Base-by-base conservation (phyloP, 352 stramenopile genomes). In the Globisporangium yorkense region DNA sequence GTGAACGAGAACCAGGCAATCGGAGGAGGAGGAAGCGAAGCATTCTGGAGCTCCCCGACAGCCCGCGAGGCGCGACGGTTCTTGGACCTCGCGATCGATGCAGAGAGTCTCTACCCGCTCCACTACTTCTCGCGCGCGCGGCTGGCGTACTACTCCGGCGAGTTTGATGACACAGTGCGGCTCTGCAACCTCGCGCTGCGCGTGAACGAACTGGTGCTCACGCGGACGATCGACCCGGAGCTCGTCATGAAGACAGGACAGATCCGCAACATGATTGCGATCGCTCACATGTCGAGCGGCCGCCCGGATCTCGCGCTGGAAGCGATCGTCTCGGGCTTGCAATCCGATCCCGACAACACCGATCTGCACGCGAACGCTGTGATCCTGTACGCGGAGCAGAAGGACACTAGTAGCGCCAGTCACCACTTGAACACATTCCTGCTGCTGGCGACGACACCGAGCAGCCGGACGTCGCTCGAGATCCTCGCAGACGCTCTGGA, bases 221-320 rank as follows among this genome's bases (percentile, higher is more conserved):
- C 63, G 18, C 62, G 62, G 27, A 59, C 66, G 57, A 65, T 82
- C 39, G 75, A 87, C 47, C 57, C 53, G 1, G 72, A 87, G 44
- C 56, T 82, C 15, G 15, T 75, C 18, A 59, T 84, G 6, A 57
- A 66, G 18, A 31, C 62, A 31, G 60, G 62, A 0, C 50, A 60
- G 3, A 67, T 88, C 18, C 72, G 71, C 63, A 91, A 87, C 57
- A 71, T 84, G 60, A 54, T 84, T n/a, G 76, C 58, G 16, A 52
- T 78, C 15, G 63, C 66, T 5, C 54, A 68, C 31, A 59, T 68
- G 5, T 48, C 59, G 8, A 51, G 61, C 12, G 71, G 73, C 0
- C 56, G 75, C 0, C 18, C 59, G 7, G 66, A 78, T 1, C 48
- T 66, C 1, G 75, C 78, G 27, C 52, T 77, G 12, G 33, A 66